A percentile compares a stretch with the other conserved stretches of the same genome.
Conservation (phyloP, 1,284 basidiomycete species). For the Cystobasidium slooffiae region DNA sequence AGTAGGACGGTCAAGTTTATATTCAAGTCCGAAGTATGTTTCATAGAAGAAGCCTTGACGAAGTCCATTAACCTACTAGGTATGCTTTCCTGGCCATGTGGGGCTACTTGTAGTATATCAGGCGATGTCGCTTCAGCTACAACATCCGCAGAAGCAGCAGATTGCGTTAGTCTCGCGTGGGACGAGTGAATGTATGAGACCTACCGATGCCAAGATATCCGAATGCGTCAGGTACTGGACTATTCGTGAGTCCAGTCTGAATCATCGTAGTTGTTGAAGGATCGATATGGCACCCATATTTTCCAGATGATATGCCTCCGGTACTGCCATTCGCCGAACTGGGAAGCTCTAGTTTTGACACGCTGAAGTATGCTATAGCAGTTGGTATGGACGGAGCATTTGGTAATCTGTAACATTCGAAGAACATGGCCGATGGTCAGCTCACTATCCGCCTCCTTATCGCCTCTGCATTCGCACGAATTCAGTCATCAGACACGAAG, state of each 20-base stretch:
- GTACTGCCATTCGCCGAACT: conserved; percentile 25
- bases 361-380: conserved; percentile 71
- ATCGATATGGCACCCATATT: conserved; percentile 80
- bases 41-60: conserved; percentile 64
- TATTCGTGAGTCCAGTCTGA: conserved; percentile 76
- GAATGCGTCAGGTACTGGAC: conserved; percentile 67
- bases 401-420: conserved; percentile 25
- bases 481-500: neutral
- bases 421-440: too few species aligned
- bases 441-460: too few species aligned
- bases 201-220: conserved; percentile 62
- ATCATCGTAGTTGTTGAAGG: conserved; percentile 71
- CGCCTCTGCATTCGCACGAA: too few species aligned
- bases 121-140: neutral
- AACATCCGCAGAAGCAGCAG: neutral
- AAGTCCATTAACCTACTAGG: conserved; percentile 48
- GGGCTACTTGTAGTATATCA: neutral
- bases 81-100: conserved; percentile 11
- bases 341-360: conserved; percentile 66
- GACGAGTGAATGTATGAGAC: neutral
- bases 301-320: conserved; percentile 62
- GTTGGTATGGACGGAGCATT: conserved; percentile 52
- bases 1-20: conserved; percentile 71
- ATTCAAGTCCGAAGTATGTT: conserved; percentile 65
- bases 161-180: neutral